phyloP scores from a whole-genome alignment of 2,329 filamentous ascomycete species.

The Ophioceras dolichostomum region DNA sequence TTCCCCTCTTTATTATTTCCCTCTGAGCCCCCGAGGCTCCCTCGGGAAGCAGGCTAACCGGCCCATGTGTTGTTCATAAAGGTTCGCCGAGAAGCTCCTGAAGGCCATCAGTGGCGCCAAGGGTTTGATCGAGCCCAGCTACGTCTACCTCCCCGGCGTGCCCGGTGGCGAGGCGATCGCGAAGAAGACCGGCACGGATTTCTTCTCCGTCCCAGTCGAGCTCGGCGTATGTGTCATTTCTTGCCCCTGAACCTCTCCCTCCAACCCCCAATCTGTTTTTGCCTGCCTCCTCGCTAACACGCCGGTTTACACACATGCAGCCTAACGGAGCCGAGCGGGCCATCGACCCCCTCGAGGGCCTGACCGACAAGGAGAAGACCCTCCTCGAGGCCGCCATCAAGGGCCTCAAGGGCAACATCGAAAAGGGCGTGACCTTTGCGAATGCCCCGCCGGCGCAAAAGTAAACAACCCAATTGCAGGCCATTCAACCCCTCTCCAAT shows the following conservation, averaged over 20 bases:
- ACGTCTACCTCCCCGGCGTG: slow-evolving; percentile 87
- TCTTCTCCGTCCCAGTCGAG: slow-evolving; percentile 93
- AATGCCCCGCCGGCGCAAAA: slow-evolving; percentile 81
- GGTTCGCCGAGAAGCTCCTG: slow-evolving; percentile 90
- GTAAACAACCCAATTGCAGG: slow-evolving; percentile 51
- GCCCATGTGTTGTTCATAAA: no score
- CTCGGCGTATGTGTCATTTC: slow-evolving; percentile 76
- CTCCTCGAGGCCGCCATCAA: slow-evolving; percentile 64
- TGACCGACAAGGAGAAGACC: slow-evolving; percentile 80
- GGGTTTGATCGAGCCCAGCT: slow-evolving; percentile 88
- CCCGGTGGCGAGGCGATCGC: slow-evolving; percentile 75
- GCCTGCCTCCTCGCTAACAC: background rate
- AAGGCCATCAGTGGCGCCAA: slow-evolving; percentile 81
- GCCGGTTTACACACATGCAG: slow-evolving; percentile 36
- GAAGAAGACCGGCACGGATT: slow-evolving; percentile 76
- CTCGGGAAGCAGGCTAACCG: no score
- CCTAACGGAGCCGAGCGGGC: slow-evolving; percentile 77
- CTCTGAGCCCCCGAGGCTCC: slow-evolving; percentile 4
- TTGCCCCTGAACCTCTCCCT: no score
- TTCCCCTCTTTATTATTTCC: background rate
- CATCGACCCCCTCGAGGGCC: slow-evolving; percentile 61
- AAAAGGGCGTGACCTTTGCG: slow-evolving; percentile 85
- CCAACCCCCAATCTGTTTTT: background rate
- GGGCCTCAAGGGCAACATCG: slow-evolving; percentile 84
- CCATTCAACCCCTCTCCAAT: background rate